These are phyloP conservation scores for Pseudogymnoascus sp. DNA, from an alignment of 2,329 filamentous ascomycete genomes.

Conservation along the genomic window DNA sequence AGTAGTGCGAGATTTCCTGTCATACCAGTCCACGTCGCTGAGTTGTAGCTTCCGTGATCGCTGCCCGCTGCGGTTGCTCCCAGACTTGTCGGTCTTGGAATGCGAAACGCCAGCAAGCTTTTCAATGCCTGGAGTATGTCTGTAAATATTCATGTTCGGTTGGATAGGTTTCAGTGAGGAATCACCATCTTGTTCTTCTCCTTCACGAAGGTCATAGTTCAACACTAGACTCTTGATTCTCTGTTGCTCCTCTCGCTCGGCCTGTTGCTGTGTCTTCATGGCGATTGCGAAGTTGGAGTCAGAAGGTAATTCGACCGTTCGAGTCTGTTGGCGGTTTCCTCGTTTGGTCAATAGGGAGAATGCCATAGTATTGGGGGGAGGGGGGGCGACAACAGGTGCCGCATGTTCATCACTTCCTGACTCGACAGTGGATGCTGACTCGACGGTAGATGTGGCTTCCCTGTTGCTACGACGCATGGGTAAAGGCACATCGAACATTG, in stretches of 20 bases:
- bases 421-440: conserved; percentile 25
- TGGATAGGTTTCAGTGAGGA: conserved; percentile 34
- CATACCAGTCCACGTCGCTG: conserved; percentile 96
- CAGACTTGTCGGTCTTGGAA: conserved; percentile 28
- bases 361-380: conserved; percentile 65
- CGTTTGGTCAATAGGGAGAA: conserved; percentile 94
- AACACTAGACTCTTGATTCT: conserved; percentile 96
- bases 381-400: conserved; percentile 25
- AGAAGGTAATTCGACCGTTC: conserved; percentile 78
- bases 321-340: conserved; percentile 89
- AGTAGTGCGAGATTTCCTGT: conserved; percentile 13
- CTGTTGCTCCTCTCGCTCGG: conserved; percentile 91
- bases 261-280: conserved; percentile 92
- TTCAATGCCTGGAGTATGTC: conserved; percentile 46
- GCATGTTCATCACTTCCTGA: conserved; percentile 31
- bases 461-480: conserved; percentile 69
- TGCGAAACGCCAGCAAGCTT: conserved; percentile 34
- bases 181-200: conserved; percentile 71
- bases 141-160: conserved; percentile 44
- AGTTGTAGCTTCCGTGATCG: conserved; percentile 85
- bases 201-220: conserved; percentile 88
- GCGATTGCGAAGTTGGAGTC: conserved; percentile 93
- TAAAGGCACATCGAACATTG: conserved; percentile 92
- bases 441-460: conserved; percentile 38
- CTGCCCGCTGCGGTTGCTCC: conserved; percentile 52